Percentiles rank a stretch among this genome's conserved stretches.
phyloP scores from a whole-genome alignment of 352 stramenopile genomes.

The Phytophthora cactorum region DNA sequence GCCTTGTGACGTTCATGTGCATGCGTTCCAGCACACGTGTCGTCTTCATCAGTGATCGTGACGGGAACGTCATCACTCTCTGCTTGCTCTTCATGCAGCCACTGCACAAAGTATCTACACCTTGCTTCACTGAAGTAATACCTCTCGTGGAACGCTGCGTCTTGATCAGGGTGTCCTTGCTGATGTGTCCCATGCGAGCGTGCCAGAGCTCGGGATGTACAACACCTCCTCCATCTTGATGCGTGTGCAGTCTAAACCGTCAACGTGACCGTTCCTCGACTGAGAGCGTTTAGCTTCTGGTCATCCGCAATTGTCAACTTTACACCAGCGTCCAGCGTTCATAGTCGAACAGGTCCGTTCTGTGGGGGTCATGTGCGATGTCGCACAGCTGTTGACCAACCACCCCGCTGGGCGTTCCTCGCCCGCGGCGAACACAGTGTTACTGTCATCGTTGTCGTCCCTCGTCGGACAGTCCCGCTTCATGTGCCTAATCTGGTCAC shows the following conservation, averaged over 20 bases:
- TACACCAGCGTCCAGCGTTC: neutral
- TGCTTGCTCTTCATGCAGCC: neutral
- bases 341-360: neutral
- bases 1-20: neutral
- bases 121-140: too few species aligned
- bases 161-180: too few species aligned
- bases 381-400: neutral
- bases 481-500: neutral
- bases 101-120: neutral
- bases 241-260: neutral
- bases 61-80: neutral
- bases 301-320: neutral
- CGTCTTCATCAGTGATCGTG: neutral
- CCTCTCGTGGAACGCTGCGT: too few species aligned
- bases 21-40: neutral
- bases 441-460: neutral
- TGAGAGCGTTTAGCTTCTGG: neutral
- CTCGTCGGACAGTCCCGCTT: neutral
- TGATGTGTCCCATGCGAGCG: too few species aligned
- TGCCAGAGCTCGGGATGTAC: neutral
- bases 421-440: neutral
- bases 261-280: neutral
- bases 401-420: neutral
- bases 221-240: neutral
- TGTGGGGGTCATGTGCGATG: neutral